phyloP scores from a whole-genome alignment of 768 basidiomycete species.

The Trametes cubensis region DNA sequence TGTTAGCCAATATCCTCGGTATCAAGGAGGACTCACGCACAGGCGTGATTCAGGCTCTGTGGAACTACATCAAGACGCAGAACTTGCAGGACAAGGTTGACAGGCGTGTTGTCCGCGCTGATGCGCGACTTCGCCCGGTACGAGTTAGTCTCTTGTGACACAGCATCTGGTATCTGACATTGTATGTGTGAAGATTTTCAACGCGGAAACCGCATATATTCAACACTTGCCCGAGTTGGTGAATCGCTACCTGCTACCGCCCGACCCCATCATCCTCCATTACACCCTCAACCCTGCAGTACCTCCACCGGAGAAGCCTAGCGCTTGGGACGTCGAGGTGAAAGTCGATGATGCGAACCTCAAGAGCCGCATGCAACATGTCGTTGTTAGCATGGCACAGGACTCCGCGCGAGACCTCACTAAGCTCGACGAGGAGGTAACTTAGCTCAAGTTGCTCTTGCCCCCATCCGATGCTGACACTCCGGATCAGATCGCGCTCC shows the following conservation, averaged over 20 bases:
- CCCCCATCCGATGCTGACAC: not conserved
- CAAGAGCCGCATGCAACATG: conserved; percentile 71
- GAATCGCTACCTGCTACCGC: conserved; percentile 74
- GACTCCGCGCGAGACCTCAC: conserved; percentile 68
- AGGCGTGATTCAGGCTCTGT: conserved; percentile 79
- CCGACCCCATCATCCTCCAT: conserved; percentile 80
- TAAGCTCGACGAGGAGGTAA: conserved; percentile 89
- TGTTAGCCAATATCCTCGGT: conserved; percentile 62
- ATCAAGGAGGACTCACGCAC: conserved; percentile 85
- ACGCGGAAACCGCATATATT: conserved; percentile 70
- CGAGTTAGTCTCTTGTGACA: conserved; percentile 14
- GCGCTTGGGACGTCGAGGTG: conserved; percentile 85
- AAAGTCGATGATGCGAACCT: conserved; percentile 80
- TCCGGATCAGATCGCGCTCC: conserved; percentile 66
- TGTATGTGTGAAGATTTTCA: conserved; percentile 57
- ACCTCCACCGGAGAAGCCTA: conserved; percentile 59
- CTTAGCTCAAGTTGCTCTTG: not conserved
- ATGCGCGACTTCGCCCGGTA: conserved; percentile 69
- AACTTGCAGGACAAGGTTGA: conserved; percentile 84
- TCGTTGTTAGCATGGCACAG: conserved; percentile 68
- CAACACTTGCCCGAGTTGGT: conserved; percentile 83
- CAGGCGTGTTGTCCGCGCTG: conserved; percentile 66
- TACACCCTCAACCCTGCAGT: conserved; percentile 69
- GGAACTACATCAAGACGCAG: conserved; percentile 90
- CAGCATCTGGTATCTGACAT: not conserved